Base-by-base conservation (phyloP, 805 yeast genomes). In the Barnettozyma vustinii region DNA sequence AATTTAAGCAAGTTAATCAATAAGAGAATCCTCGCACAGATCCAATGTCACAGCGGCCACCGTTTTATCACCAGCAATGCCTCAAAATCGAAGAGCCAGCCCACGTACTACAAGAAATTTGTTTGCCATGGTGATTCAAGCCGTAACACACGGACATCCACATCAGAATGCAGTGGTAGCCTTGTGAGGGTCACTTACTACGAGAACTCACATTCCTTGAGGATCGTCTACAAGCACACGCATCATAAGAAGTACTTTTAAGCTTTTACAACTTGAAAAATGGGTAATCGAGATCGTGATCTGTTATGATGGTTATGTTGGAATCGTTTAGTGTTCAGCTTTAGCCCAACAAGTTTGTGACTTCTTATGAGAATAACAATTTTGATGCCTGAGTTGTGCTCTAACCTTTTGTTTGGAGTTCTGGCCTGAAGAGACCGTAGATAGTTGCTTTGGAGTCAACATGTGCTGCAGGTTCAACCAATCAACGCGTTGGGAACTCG, bases 131-230 rank as follows among this genome's bases (percentile, higher is more conserved):
- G 39, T 33, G 45, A 42, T 20, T 18, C 20, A 13, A 19, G 7
- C 18, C 45, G 39, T 13, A 21, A 15, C 2, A 13, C n/a, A 15
- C 33, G 45, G 18, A 13, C 21, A 23, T 9, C 27, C 9, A 9
- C n/a, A 18, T 19, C 26, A 5, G 26, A 43, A 25, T 43, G 40
- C 25, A 23, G n/a, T 7, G 40, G 32, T 35, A 36, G 46, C 18
- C 30, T 43, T 20, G 19, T 43, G n/a, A 43, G 46, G 18, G 46
- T 43, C n/a, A 33, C 46, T 3, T 43, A 35, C 23, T 43, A 43
- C 20, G 46, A 33, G 18, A 33, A 43, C 16, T 35, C 46, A 5
- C 40, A 25, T n/a, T 33, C 15, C 25, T 35, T 43, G 16, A 43
- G 40, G 23, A 21, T 43, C 16, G 39, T 43, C 23, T 43, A 43